Base-by-base conservation (phyloP, 805 yeast genomes). In the Kazachstania africana region DNA sequence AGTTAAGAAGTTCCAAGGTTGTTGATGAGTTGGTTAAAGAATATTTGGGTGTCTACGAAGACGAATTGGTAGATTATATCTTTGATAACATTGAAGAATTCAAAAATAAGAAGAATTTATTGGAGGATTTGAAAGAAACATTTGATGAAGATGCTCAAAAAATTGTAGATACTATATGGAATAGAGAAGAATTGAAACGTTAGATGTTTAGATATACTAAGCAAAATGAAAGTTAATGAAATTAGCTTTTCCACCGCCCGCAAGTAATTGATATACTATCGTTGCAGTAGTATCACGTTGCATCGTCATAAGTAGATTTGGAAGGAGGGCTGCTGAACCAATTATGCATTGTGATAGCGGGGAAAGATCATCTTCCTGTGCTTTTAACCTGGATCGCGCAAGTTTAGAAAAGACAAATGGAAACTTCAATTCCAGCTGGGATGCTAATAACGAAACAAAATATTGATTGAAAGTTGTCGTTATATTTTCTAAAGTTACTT, bases 351-450 rank as follows among this genome's bases (percentile, higher is more conserved):
- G 50, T 6, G 57, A 54, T 13, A 54, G 36, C 9, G 50, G 48
- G 0, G 50, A 55, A 12, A 48, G 31, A 16, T 44, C 38, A 4
- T 28, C 21, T 27, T 40, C 45, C 28, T 55, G 57, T 13, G 32
- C 16, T 9, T 27, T 28, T 3, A 54, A 36, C 5, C 44, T 31
- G 1, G 33, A 31, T 31, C 62, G 40, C 4, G 50, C 38, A 1
- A 31, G 32, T 15, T 32, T 32, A 10, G 53, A 55, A 31, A 58
- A 59, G 4, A 55, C 48, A 16, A 58, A 34, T 4, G 64, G 63
- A 35, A 45, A 49, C 23, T 46, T 48, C 26, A 55, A 52, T 31
- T 59, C 64, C 31, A 57, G 38, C 27, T 57, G 52, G 0, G 57
- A 50, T 3, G 53, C n/a, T 8, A 56, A 24, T 19, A 56, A 34